phyloP scores from a whole-genome alignment of 306 rosid species.

The Cucumis melo region DNA sequence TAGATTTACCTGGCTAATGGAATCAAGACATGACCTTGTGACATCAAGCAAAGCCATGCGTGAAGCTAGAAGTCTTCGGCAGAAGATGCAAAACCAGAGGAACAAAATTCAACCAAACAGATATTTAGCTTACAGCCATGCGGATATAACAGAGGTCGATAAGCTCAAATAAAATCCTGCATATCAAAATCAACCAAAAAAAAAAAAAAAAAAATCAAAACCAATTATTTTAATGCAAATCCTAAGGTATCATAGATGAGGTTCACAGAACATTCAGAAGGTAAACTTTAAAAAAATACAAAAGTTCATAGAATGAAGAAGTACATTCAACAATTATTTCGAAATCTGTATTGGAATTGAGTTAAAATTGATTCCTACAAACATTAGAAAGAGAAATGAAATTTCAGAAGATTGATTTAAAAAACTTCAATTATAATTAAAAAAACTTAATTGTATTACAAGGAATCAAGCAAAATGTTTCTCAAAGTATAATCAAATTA shows the following conservation, averaged over 20 bases:
- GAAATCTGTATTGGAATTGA: not conserved
- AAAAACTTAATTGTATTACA: not conserved
- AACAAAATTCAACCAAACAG: not conserved
- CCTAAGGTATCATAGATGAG: not conserved
- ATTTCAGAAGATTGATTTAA: not conserved
- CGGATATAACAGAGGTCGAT: not conserved
- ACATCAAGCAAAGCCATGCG: constrained; percentile 63
- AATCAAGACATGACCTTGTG: constrained; percentile 56
- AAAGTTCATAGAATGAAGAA: not conserved
- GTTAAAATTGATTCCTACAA: not conserved
- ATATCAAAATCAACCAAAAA: not conserved
- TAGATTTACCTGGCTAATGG: constrained; percentile 44
- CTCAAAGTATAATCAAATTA: not conserved
- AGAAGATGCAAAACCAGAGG: not conserved
- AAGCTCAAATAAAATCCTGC: not conserved
- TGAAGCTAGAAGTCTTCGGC: not conserved
- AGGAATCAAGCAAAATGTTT: not conserved
- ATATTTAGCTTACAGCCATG: not conserved
- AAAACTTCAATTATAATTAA: not conserved
- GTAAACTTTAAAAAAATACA: not conserved
- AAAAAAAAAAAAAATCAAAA: not conserved
- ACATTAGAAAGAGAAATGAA: not conserved
- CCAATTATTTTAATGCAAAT: not conserved
- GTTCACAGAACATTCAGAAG: not conserved
- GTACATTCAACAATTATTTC: not conserved